phyloP scores from a whole-genome alignment of 192 early-diverging fungal genomes.

The Coemansia umbellata region DNA sequence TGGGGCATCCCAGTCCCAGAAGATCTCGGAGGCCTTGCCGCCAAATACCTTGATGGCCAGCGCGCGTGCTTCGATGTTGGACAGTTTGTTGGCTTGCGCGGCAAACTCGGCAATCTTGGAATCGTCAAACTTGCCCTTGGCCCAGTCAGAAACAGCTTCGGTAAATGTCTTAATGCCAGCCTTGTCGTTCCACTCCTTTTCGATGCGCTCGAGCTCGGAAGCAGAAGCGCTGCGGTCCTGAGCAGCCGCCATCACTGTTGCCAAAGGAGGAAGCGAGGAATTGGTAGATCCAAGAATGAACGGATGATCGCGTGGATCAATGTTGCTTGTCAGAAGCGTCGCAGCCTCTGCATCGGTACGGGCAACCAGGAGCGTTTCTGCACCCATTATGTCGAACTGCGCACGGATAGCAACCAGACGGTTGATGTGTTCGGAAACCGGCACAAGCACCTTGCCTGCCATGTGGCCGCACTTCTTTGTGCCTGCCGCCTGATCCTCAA shows the following conservation, averaged over 20 bases:
- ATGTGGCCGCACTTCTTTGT: slow-evolving; percentile 99
- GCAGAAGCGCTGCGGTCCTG: slow-evolving; percentile 68
- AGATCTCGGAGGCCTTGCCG: slow-evolving; percentile 47
- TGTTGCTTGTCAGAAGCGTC: slow-evolving; percentile 92
- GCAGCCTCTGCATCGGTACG: slow-evolving; percentile 98
- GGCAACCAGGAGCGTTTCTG: slow-evolving; percentile 89
- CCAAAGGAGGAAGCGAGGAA: slow-evolving; percentile 65
- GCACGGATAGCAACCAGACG: slow-evolving; percentile 89
- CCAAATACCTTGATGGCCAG: slow-evolving; percentile 62
- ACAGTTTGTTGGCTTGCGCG: slow-evolving; percentile 55
- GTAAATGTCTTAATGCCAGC: slow-evolving; percentile 81
- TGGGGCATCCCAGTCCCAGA: slow-evolving; percentile 89
- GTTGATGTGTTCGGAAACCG: slow-evolving; percentile 97
- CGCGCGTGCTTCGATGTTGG: slow-evolving; percentile 78
- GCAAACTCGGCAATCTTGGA: slow-evolving; percentile 53
- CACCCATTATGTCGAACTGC: slow-evolving; percentile 98
- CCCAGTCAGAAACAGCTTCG: slow-evolving; percentile 72
- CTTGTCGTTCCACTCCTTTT: slow-evolving; percentile 76
- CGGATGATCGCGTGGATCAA: slow-evolving; percentile 91
- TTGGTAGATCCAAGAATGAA: slow-evolving; percentile 96
- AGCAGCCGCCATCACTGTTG: slow-evolving; percentile 76
- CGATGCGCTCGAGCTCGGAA: slow-evolving; percentile 72
- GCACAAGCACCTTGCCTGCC: slow-evolving; percentile 98
- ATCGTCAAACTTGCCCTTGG: slow-evolving; percentile 45
- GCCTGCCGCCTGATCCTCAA: slow-evolving; percentile 90